phyloP scores from a whole-genome alignment of 176 grass and related monocot genomes.

The Juncus effusus region DNA sequence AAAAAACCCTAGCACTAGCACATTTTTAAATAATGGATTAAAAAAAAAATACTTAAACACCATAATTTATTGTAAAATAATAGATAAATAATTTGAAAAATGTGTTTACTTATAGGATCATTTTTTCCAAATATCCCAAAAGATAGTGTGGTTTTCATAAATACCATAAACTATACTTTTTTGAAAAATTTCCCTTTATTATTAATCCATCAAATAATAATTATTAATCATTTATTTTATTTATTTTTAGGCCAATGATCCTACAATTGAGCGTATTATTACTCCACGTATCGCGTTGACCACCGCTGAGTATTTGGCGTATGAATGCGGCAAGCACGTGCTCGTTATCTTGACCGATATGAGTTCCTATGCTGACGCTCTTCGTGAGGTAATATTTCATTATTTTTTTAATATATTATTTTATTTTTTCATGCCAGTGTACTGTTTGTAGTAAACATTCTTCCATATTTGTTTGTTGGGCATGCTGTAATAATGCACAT shows the following conservation, averaged over 20 bases:
- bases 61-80: background rate
- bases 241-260: slow-evolving; percentile 70
- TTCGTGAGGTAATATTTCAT: slow-evolving; percentile 60
- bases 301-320: slow-evolving; percentile 89
- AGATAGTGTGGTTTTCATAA: too few relatives aligned
- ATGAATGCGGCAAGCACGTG: slow-evolving; percentile 90
- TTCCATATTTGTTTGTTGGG: too few relatives aligned
- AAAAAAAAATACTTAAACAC: background rate
- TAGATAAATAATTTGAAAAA: too few relatives aligned
- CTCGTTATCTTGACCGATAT: slow-evolving; percentile 94
- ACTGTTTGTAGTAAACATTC: slow-evolving; percentile 2
- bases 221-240: slow-evolving; percentile 3
- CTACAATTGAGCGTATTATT: slow-evolving; percentile 91
- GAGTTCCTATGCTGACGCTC: slow-evolving; percentile 95
- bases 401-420: slow-evolving; percentile 11
- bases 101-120: too few relatives aligned
- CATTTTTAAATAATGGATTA: slow-evolving; percentile 4
- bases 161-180: background rate
- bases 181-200: slow-evolving; percentile 2
- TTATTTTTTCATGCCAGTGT: background rate
- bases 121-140: too few relatives aligned
- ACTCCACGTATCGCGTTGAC: slow-evolving; percentile 90
- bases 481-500: too few relatives aligned
- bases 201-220: slow-evolving; percentile 7
- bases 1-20: background rate